Evolutionary conservation across 1,139 yeast species (phyloP).

Genomic region (Sugiyamaella xylanicola): DNA sequence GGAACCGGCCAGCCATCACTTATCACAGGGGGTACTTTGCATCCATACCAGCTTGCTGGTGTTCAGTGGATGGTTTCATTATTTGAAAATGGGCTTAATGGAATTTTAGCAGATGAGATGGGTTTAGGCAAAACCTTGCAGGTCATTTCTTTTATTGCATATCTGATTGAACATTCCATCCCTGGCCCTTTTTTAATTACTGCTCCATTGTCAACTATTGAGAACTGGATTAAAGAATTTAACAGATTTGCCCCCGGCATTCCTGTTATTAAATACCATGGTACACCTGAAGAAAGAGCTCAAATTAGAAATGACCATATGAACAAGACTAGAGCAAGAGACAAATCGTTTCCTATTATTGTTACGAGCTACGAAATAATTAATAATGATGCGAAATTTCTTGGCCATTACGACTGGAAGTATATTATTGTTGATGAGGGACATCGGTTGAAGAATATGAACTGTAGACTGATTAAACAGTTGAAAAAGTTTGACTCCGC

Average conservation of each 20-base stretch:
- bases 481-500: constrained; percentile 42
- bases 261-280: constrained; percentile 62
- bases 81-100: constrained; percentile 87
- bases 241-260: constrained; percentile 68
- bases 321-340: constrained; percentile 65
- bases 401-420: constrained; percentile 68
- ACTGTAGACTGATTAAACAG: constrained; percentile 47
- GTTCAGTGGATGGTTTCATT: constrained; percentile 86
- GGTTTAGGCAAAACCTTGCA: constrained; percentile 59
- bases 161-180: constrained; percentile 76
- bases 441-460: constrained; percentile 51
- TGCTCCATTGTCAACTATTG: constrained; percentile 84
- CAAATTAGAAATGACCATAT: constrained; percentile 44
- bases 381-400: constrained; percentile 64
- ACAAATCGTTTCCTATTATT: constrained; percentile 50
- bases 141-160: constrained; percentile 51
- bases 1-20: constrained; percentile 59
- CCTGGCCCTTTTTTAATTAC: constrained; percentile 84
- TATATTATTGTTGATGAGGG: constrained; percentile 58
- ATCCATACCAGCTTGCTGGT: constrained; percentile 86
- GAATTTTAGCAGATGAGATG: constrained; percentile 58
- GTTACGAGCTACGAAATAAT: constrained; percentile 84
- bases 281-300: constrained; percentile 71
- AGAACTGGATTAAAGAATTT: constrained; percentile 82
- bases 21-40: constrained; percentile 67